Evolutionary conservation across 768 basidiomycete genomes (phyloP), one percentile per base, ranked within the genome.

Genomic region (Kwoniella botswanensis): DNA sequence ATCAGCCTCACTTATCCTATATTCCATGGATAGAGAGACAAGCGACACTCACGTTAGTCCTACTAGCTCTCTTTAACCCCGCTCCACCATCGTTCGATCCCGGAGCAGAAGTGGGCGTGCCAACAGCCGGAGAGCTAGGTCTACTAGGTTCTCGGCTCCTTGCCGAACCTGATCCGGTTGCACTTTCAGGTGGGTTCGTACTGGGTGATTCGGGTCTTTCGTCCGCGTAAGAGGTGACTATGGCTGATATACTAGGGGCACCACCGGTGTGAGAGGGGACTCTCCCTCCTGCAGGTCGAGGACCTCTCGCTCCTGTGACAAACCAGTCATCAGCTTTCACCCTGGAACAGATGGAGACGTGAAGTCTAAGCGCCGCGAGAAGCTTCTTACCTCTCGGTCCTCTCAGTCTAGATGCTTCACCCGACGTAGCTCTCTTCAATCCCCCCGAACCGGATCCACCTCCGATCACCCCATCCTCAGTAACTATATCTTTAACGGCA

Each of bases 351-450:
- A 35, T 35, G 35, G 35, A 35, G 35, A 7, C 35, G 35, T 35
- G 35, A 35, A 35, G 1, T 35, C 35, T 0, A 7, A 35, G 35
- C 6, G 3, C 35, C 35, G 7, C 35, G 35, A n/a, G 24, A 21
- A 15, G 21, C 7, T 65, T 65, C 74, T 65, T 42, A 65, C 78
- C 80, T 54, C 80, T 69, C 0, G 80, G 80, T 18, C 80, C 80
- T 56, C 78, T 67, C 5, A 81, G 65, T 42, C 75, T 29, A 7
- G 74, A 73, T 3, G 70, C 64, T 46, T 81, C 78, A n/a, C 73
- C 75, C 17, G 75, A 76, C 4, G 63, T 63, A 5, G 76, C 80
- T 2, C 80, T 56, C 60, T 76, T 77, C 62, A 81, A 42, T 6
- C 58, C 70, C 35, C 35, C 35, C 35, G 35, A 35, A 18, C 54